These are phyloP conservation scores for Leucosporidium scottii DNA, from an alignment of 768 basidiomycete genomes.

Conservation along the genomic window DNA sequence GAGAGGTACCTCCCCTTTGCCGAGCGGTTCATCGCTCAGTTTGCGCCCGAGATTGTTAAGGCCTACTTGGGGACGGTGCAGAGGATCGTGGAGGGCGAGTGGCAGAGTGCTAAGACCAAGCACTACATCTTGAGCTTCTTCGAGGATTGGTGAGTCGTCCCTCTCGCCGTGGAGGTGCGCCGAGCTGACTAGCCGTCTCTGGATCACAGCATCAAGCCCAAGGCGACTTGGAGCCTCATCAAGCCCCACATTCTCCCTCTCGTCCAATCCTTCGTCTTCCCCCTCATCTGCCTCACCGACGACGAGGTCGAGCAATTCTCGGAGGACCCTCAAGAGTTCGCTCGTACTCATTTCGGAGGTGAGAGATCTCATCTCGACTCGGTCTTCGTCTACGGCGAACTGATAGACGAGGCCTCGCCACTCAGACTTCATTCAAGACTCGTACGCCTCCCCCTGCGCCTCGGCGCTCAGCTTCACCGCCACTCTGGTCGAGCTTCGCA, in stretches of 20 bases:
- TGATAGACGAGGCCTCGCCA: not conserved
- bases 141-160: conserved; percentile 65
- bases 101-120: conserved; percentile 72
- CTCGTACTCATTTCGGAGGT: conserved; percentile 65
- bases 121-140: conserved; percentile 79
- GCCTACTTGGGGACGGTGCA: conserved; percentile 66
- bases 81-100: conserved; percentile 62
- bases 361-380: conserved; percentile 30
- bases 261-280: conserved; percentile 75
- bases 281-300: conserved; percentile 71
- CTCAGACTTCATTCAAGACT: conserved; percentile 73
- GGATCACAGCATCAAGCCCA: conserved; percentile 68
- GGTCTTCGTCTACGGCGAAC: not conserved
- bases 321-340: conserved; percentile 73
- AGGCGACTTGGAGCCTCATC: conserved; percentile 78
- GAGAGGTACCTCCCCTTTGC: conserved; percentile 62
- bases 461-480: conserved; percentile 69
- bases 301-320: conserved; percentile 65
- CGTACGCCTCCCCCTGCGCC: conserved; percentile 65
- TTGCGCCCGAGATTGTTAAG: conserved; percentile 80
- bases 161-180: not conserved
- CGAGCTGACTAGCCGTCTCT: not conserved
- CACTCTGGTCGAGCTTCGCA: conserved; percentile 67
- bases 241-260: conserved; percentile 76
- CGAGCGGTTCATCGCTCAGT: conserved; percentile 88